Evolutionary conservation across 176 grass and related monocot genomes (phyloP), one percentile per base, ranked within the genome.

Genomic region (Poa pratensis): DNA sequence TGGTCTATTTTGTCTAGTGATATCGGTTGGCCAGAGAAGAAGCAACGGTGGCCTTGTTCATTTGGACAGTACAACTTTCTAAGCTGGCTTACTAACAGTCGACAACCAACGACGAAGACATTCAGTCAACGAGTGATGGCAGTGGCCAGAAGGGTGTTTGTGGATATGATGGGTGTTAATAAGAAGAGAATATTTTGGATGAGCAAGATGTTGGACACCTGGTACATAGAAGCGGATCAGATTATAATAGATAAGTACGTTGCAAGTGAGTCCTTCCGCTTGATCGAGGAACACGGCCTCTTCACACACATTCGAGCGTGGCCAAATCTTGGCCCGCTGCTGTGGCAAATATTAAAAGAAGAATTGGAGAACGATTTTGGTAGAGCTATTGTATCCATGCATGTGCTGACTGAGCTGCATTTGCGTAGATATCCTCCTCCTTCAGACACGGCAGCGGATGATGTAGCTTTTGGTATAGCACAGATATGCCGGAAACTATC

Each of bases 1-100:
- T 84, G 70, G 73, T 8, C 53, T 27, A 30, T 84, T 20, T 30
- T 84, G 13, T 67, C 72, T 0, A 65, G 82, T 39, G 22, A 20
- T 14, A 28, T 84, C 14, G 82, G 58, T 5, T 40, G 59, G 73
- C 73, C 82, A 0, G 46, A 76, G 46, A 40, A 39, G 22, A 84
- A 46, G 9, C 62, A 35, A 43, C 3, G 5, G 46, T 39, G 73
- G 82, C 76, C 82, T 51, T 76, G 18, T 37, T 3, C 35, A 37
- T 37, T 37, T 37, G 82, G 82, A 17, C 72, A 66, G 5, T 84
- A 84, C 28, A 69, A 54, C 4, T 68, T 30, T 0, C 2, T 13
- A 2, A 18, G 7, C 2, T 84, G 39, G 40, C 24, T 49, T 3
- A 4, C 40, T 15, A 3, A 4, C 18, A 26, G 6, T 12, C 42